Conservation (phyloP, 148 eudicot species). For the Fallopia convolvulus region DNA sequence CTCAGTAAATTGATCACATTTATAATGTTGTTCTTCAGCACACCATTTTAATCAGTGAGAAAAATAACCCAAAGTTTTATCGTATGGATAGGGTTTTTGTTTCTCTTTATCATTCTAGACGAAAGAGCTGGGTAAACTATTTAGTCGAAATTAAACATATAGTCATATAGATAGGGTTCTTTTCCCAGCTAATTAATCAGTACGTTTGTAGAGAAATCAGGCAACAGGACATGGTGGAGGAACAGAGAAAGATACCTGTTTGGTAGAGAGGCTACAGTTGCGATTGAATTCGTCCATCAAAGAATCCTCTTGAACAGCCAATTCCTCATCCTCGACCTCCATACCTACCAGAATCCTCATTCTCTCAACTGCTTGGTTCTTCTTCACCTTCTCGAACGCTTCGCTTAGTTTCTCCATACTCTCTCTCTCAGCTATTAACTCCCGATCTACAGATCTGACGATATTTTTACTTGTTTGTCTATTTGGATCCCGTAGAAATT, state of each 20-base stretch:
- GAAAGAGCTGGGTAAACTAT: not conserved
- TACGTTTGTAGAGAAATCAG: not conserved
- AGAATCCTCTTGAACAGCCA: slow-evolving; percentile 33
- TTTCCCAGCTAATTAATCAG: not conserved
- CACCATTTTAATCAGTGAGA: not conserved
- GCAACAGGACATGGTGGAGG: not conserved
- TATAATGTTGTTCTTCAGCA: not conserved
- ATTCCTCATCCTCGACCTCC: slow-evolving; percentile 67
- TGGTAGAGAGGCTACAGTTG: slow-evolving; percentile 72
- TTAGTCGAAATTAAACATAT: too few species aligned
- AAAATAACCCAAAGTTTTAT: not conserved
- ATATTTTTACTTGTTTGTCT: not conserved
- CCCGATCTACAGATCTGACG: not conserved
- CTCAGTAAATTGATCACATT: not conserved
- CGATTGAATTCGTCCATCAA: slow-evolving; percentile 81
- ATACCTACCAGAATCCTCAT: slow-evolving; percentile 85
- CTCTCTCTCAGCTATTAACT: not conserved
- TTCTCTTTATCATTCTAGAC: not conserved
- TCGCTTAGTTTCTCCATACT: slow-evolving; percentile 55
- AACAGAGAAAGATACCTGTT: slow-evolving; percentile 41
- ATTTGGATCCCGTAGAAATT: not conserved
- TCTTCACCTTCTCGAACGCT: slow-evolving; percentile 62
- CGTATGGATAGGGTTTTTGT: not conserved
- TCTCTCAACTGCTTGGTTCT: slow-evolving; percentile 60
- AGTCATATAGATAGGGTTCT: too few species aligned